Conservation (phyloP, 2,329 filamentous ascomycete genomes). For the Septoria petroselini region DNA sequence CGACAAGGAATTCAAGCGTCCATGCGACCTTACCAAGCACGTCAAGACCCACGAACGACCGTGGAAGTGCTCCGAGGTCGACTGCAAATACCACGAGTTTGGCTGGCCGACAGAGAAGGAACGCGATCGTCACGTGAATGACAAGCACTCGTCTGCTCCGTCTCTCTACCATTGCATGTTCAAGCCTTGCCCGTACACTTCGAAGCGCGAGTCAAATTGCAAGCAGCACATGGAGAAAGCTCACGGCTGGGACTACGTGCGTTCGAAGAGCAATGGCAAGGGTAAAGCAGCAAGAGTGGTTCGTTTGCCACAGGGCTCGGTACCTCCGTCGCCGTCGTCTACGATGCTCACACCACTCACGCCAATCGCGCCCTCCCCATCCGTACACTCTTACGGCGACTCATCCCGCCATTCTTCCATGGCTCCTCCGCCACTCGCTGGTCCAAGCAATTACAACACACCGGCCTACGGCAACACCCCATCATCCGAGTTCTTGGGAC, state of each 20-base stretch:
- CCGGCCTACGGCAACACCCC: slow-evolving; percentile 33
- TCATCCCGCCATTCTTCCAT: slow-evolving; percentile 36
- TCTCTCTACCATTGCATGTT: slow-evolving; percentile 80
- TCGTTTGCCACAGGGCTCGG: slow-evolving; percentile 59
- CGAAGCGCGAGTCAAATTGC: slow-evolving; percentile 93
- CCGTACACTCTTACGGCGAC: slow-evolving; percentile 38
- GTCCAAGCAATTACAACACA: slow-evolving; percentile 33
- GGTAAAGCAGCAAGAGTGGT: slow-evolving; percentile 52
- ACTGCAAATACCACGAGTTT: slow-evolving; percentile 84
- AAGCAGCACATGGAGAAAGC: slow-evolving; percentile 99
- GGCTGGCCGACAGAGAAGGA: slow-evolving; percentile 99
- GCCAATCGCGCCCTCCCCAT: slow-evolving; percentile 42
- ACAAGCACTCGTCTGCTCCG: slow-evolving; percentile 83
- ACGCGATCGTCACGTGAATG: slow-evolving; percentile 90
- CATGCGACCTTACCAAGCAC: slow-evolving; percentile 97
- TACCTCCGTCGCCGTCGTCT: slow-evolving; percentile 61
- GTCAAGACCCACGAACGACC: slow-evolving; percentile 96
- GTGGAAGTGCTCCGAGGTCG: slow-evolving; percentile 80
- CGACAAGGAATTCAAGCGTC: slow-evolving; percentile 89
- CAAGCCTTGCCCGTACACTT: slow-evolving; percentile 83
- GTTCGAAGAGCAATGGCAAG: slow-evolving; percentile 88
- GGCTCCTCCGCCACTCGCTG: slow-evolving; percentile 34
- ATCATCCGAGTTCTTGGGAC: slow-evolving; percentile 35
- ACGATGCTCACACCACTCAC: slow-evolving; percentile 37
- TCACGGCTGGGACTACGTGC: slow-evolving; percentile 84